Conservation (phyloP, 2,329 filamentous ascomycete genomes). For the Ascochyta pisi region DNA sequence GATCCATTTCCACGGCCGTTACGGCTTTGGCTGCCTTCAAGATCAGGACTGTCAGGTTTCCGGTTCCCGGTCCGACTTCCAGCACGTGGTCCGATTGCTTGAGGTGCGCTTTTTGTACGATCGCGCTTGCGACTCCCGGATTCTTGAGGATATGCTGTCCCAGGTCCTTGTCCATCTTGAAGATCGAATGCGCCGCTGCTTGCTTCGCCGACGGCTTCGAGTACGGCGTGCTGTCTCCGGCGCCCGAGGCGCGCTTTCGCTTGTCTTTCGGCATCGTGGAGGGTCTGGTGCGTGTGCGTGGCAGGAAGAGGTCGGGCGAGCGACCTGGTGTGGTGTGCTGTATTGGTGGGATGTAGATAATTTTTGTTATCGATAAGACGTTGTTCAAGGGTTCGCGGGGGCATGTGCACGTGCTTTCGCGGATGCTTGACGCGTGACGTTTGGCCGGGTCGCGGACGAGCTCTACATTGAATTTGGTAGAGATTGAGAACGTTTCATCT, state of each 20-base stretch:
- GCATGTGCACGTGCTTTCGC: conserved; percentile 28
- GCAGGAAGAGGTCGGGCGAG: not conserved
- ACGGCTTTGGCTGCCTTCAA: conserved; percentile 84
- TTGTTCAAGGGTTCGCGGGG: conserved; percentile 14
- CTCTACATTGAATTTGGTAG: not conserved
- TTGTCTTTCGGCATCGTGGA: conserved; percentile 56
- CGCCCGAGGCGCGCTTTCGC: conserved; percentile 44
- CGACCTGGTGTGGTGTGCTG: not conserved
- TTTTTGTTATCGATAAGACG: conserved; percentile 33
- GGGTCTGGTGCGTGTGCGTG: not conserved
- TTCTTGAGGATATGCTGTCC: conserved; percentile 95
- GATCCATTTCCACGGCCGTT: conserved; percentile 90
- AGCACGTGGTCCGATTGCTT: conserved; percentile 89
- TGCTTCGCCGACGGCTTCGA: conserved; percentile 56
- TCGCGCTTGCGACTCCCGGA: conserved; percentile 80
- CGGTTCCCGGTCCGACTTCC: conserved; percentile 89
- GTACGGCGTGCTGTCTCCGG: conserved; percentile 53
- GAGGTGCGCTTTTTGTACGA: conserved; percentile 84
- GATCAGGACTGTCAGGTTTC: conserved; percentile 88
- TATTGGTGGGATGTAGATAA: conserved; percentile 23
- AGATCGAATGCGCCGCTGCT: conserved; percentile 76
- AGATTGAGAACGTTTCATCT: not conserved
- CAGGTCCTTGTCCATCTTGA: conserved; percentile 95
- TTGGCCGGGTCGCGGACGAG: conserved; percentile 1
- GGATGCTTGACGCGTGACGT: conserved; percentile 13